A percentile compares a stretch with the other conserved stretches of the same genome.
These are phyloP conservation scores for Pleurotus cornucopiae DNA, from an alignment of 768 basidiomycete genomes.

Conservation along the genomic window DNA sequence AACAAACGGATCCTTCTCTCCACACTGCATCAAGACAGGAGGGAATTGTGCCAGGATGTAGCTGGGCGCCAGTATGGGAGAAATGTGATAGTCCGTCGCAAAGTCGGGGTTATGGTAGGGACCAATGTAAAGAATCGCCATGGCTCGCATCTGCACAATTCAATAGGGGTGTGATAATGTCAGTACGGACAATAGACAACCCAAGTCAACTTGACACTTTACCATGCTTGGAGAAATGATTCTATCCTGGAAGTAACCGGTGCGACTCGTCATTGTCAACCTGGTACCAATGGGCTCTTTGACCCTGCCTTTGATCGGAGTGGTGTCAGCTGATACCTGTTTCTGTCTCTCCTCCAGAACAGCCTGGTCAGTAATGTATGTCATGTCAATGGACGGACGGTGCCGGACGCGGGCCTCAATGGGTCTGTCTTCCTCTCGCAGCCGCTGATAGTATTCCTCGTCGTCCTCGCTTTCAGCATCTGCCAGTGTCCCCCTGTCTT, in stretches of 20 bases:
- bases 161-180: constrained; percentile 2
- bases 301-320: constrained; percentile 23
- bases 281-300: constrained; percentile 76
- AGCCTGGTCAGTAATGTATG: constrained; percentile 25
- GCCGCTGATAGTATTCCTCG: constrained; percentile 39
- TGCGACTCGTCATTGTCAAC: constrained; percentile 92
- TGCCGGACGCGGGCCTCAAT: constrained; percentile 66
- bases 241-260: constrained; percentile 90
- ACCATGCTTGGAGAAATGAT: constrained; percentile 97
- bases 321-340: constrained; percentile 38
- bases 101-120: constrained; percentile 94
- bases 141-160: constrained; percentile 89
- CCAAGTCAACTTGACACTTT: constrained; percentile 21
- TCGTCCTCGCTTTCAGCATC: constrained; percentile 54
- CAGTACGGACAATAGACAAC: neutral
- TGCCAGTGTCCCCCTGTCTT: constrained; percentile 48
- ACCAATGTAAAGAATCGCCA: constrained; percentile 97
- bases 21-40: constrained; percentile 89
- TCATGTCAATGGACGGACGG: constrained; percentile 7
- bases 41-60: constrained; percentile 89
- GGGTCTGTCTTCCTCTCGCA: constrained; percentile 70
- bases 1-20: constrained; percentile 92
- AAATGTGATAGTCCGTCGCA: constrained; percentile 91
- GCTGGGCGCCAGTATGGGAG: constrained; percentile 86
- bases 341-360: constrained; percentile 47